Evolutionary conservation across 2,329 filamentous ascomycete species (phyloP), one percentile per base, ranked within the genome.

Genomic region (Trichoderma cornu-damae): DNA sequence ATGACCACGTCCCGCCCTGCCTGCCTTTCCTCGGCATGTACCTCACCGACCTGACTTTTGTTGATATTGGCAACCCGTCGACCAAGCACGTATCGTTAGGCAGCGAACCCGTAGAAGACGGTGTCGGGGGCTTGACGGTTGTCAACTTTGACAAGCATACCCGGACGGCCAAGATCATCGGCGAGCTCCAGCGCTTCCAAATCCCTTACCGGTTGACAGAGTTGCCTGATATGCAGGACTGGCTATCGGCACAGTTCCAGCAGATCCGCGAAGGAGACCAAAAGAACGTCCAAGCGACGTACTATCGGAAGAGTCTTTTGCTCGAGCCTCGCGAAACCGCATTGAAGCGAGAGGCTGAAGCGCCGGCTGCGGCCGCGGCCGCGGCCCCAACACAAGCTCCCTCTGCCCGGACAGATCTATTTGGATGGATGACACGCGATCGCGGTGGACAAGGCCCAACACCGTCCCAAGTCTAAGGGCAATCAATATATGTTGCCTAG

Each of bases 111-210:
- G 77, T 78, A 12, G 83, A 88, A n/a, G 80, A 85, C 28, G 80
- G 84, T 32, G 80, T 85, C 12, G 80, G 83, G 14, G 82, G 84
- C 24, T 80, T 90, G 66, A 84, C 85, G 0, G 89, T 97, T 30
- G 90, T 99, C 79, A 99, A 99, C 74, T 97, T 96, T 66, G 93
- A 97, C 78, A 97, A 97, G 75, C 91, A 97, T 70, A 88, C 86
- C 66, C 90, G 91, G 64, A 97, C 92, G 2, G 92, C 93, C 44
- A 94, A 92, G 73, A 95, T 97, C 68, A 96, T 99, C 66, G 89
- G 90, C 61, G 93, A 97, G 66, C 82, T 99, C 6, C 94, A 99
- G 71, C 87, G 92, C 16, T 97, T 97, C 76, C 94, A 99, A 73
- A 89, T 96, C 18, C 90, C 92, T 0, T 97, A 97, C 70, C 83